Evolutionary conservation across 441 rosid genomes (phyloP), one percentile per base, ranked within the genome.

Genomic region (Gossypium lobatum): DNA sequence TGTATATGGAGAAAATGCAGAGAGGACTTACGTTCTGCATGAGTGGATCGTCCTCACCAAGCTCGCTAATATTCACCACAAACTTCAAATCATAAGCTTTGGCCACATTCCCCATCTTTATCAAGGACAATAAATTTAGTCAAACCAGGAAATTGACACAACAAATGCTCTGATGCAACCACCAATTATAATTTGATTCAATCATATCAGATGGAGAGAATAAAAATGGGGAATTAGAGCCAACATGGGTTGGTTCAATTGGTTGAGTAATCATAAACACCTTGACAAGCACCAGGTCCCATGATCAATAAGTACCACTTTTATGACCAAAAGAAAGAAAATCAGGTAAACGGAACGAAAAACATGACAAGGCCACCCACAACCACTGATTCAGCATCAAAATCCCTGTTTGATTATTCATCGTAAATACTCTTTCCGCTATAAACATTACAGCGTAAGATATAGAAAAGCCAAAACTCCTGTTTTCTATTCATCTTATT

Each of bases 31-130:
- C 97, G 78, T 88, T 85, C 80, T 79, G 84, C 67, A 70, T 72
- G 75, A 91, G 91, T n/a, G 86, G 87, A 78, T 88, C 93, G 80
- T 83, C 83, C 77, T 85, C 88, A 50, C 91, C 96, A 70, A 82
- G 78, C 63, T 87, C 86, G 75, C 91, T 81, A 54, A 83, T 78
- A 77, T 85, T 81, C 75, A 93, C 76, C 79, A 91, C 89, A 82
- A 93, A 88, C 77, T 64, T 79, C n/a, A 77, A 84, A 16, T 82
- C 74, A 80, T 83, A 87, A 79, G 83, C 68, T 76, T 77, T 81
- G 7, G 83, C 87, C 72, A 87, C 93, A 37, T 73, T 78, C 79
- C 81, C 90, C 86, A 91, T 86, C 97, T 93, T 70, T 83, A 83
- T 73, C 58, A 54, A 83, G 34, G 72, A 75, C 26, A 78, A 73